These are phyloP conservation scores for Penicillium sp. DNA, from an alignment of 2,329 filamentous ascomycete species.

Conservation along the genomic window DNA sequence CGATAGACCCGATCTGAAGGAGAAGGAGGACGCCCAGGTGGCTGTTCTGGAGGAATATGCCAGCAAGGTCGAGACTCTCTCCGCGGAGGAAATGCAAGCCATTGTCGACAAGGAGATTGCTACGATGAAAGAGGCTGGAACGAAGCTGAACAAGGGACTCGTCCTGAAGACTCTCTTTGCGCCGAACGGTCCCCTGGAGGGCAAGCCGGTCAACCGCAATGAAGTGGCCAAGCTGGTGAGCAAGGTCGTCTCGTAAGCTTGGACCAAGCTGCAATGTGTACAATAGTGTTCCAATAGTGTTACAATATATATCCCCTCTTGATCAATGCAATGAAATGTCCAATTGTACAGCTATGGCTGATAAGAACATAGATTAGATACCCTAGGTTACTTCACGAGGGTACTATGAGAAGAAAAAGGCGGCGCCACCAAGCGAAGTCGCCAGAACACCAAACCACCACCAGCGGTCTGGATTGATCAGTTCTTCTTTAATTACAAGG, in stretches of 20 bases:
- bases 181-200: conserved; percentile 46
- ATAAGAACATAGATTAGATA: background rate
- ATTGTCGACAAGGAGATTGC: conserved; percentile 42
- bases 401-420: conserved; percentile 41
- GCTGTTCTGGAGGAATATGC: conserved; percentile 51
- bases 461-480: conserved; percentile 47
- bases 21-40: conserved; percentile 50
- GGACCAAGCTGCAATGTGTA: conserved; percentile 17
- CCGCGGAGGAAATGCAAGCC: conserved; percentile 43
- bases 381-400: too few relatives aligned
- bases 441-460: conserved; percentile 55
- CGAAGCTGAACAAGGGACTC: conserved; percentile 41
- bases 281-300: conserved; percentile 33
- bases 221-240: conserved; percentile 48
- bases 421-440: conserved; percentile 49
- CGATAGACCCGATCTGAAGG: conserved; percentile 48
- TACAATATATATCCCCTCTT: conserved; percentile 8
- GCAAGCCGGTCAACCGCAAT: conserved; percentile 48
- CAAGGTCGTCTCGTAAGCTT: conserved; percentile 32
- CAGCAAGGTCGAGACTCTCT: conserved; percentile 46
- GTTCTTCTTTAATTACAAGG: conserved; percentile 36
- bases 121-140: conserved; percentile 38
- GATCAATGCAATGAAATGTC: background rate
- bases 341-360: background rate
- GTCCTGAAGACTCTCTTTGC: conserved; percentile 50